A percentile compares a stretch with the other conserved stretches of the same genome.
Conservation (phyloP, 768 basidiomycete species). For the Lyophyllum atratum region DNA sequence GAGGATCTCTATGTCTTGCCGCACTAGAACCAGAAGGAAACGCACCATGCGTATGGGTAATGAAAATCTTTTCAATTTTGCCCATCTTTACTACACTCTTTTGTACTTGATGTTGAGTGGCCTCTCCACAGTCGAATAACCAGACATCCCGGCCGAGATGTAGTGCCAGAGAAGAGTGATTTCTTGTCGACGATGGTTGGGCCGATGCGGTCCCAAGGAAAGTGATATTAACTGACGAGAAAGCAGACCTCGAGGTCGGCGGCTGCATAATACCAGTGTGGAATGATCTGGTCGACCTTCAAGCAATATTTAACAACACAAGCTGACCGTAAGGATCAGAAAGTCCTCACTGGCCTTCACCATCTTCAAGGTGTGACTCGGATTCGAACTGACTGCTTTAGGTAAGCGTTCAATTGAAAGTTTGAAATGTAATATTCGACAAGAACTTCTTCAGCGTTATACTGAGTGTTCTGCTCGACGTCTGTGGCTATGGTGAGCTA, state of each 20-base stretch:
- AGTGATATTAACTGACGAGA: slow-evolving; percentile 53
- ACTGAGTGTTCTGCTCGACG: too few relatives aligned
- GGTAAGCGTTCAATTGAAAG: too few relatives aligned
- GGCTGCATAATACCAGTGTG: background rate
- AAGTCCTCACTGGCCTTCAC: too few relatives aligned
- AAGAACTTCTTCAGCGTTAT: too few relatives aligned
- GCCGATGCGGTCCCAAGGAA: slow-evolving; percentile 85
- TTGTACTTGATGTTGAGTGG: slow-evolving; percentile 78
- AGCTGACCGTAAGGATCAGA: too few relatives aligned
- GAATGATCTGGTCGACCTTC: background rate
- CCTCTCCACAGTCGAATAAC: slow-evolving; percentile 88
- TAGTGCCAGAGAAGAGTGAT: slow-evolving; percentile 74
- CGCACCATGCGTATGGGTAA: slow-evolving; percentile 87
- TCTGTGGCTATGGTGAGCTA: too few relatives aligned
- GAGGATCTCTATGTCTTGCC: background rate
- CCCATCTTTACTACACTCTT: slow-evolving; percentile 77
- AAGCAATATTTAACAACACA: too few relatives aligned
- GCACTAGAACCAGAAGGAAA: background rate
- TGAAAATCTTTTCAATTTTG: slow-evolving; percentile 78
- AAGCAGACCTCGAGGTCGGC: slow-evolving; percentile 7
- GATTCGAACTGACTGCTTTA: too few relatives aligned
- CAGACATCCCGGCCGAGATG: slow-evolving; percentile 71
- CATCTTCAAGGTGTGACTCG: too few relatives aligned
- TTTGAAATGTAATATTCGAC: too few relatives aligned
- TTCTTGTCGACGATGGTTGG: slow-evolving; percentile 76